Conservation (phyloP, 2,329 filamentous ascomycete genomes). For the Corinectria fuckeliana region DNA sequence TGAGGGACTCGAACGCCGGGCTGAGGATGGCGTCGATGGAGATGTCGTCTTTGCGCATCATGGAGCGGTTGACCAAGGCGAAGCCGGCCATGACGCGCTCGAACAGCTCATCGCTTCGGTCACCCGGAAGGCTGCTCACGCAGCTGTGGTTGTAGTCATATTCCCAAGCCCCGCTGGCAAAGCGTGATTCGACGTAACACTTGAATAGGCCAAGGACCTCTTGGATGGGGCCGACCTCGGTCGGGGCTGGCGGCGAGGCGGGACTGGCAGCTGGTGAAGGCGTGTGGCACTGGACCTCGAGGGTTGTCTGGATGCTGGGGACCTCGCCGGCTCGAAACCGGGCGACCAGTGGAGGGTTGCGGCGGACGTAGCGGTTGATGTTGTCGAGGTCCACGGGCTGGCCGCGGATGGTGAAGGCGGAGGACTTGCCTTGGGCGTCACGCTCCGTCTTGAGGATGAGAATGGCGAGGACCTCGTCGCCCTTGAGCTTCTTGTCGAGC, state of each 20-base stretch:
- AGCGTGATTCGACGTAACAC: constrained; percentile 41
- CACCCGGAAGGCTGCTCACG: constrained; percentile 27
- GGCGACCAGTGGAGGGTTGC: constrained; percentile 45
- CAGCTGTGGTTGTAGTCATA: constrained; percentile 43
- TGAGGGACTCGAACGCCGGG: constrained; percentile 45
- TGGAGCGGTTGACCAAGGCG: constrained; percentile 42
- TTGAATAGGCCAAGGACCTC: constrained; percentile 38
- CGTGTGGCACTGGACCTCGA: constrained; percentile 43
- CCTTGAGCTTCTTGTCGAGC: constrained; percentile 51
- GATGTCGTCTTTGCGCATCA: constrained; percentile 43
- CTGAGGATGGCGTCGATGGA: constrained; percentile 41
- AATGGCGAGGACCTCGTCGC: constrained; percentile 49
- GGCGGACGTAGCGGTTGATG: constrained; percentile 49
- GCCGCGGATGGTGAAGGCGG: constrained; percentile 47
- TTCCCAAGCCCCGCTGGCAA: constrained; percentile 38
- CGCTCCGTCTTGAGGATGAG: constrained; percentile 47
- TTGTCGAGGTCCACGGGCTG: constrained; percentile 48
- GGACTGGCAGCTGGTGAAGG: constrained; percentile 34
- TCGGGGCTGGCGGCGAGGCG: constrained; percentile 28
- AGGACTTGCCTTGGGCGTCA: constrained; percentile 42
- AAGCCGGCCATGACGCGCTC: constrained; percentile 45
- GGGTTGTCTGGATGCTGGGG: constrained; percentile 40
- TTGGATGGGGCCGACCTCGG: constrained; percentile 36
- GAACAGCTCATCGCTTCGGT: constrained; percentile 45
- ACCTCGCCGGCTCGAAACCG: constrained; percentile 41